phyloP scores from a whole-genome alignment of 1,284 basidiomycete genomes.

The Puccinia polysora region DNA sequence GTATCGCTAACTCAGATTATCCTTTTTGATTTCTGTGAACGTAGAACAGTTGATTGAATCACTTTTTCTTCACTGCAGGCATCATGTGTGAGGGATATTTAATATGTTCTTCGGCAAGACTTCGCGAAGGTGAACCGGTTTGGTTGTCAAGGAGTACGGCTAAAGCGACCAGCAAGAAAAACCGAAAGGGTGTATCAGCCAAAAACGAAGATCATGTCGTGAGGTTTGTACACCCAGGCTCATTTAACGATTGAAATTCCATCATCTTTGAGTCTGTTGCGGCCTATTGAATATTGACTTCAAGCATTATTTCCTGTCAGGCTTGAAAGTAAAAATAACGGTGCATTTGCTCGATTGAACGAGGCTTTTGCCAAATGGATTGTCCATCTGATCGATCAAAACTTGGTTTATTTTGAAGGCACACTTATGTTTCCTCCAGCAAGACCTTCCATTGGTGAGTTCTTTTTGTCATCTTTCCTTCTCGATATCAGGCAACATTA shows the following conservation, averaged over 20 bases:
- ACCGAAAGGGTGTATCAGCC: not conserved
- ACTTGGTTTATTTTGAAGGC: conserved; percentile 27
- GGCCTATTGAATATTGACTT: not conserved
- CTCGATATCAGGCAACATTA: not conserved
- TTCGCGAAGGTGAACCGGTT: conserved; percentile 28
- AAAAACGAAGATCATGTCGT: conserved; percentile 38
- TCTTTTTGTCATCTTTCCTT: not conserved
- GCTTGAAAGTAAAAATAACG: conserved; percentile 35
- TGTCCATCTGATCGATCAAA: conserved; percentile 21
- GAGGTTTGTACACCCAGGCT: conserved; percentile 7
- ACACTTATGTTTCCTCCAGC: conserved; percentile 25
- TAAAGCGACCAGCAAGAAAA: not conserved
- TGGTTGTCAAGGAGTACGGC: conserved; percentile 11
- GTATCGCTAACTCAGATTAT: not conserved
- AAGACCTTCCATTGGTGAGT: conserved; percentile 13
- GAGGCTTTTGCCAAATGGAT: conserved; percentile 38
- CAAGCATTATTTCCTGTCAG: not conserved
- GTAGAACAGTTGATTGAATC: not conserved
- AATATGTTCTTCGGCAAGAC: conserved; percentile 20
- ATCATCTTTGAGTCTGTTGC: not conserved
- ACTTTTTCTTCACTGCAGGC: not conserved
- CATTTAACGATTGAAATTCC: not conserved
- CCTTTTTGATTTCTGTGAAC: not conserved
- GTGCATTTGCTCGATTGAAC: conserved; percentile 29
- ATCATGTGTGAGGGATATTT: conserved; percentile 38